A percentile compares a stretch with the other conserved stretches of the same genome.
Evolutionary conservation across 169 alveolate species (phyloP).

Genomic region (Babesia ovata): DNA sequence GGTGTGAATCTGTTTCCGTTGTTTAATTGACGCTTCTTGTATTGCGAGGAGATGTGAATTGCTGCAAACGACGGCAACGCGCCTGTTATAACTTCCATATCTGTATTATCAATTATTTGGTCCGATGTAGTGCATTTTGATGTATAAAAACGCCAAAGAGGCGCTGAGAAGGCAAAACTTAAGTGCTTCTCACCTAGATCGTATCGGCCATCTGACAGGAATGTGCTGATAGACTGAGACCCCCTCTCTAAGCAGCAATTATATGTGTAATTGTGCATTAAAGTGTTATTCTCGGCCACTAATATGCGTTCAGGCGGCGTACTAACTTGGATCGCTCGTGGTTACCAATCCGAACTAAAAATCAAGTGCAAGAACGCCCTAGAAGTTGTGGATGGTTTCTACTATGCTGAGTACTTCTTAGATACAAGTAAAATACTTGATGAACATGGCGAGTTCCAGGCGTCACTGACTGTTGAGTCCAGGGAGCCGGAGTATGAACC

Average conservation of each 20-base stretch:
- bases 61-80: too few relatives aligned
- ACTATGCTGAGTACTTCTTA: constrained; percentile 60
- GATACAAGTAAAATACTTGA: constrained; percentile 52
- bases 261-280: background rate
- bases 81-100: too few relatives aligned
- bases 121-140: too few relatives aligned
- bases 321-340: constrained; percentile 63
- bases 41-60: background rate
- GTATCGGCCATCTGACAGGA: too few relatives aligned
- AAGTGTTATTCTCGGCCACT: background rate
- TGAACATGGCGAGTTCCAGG: constrained; percentile 18
- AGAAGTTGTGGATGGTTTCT: constrained; percentile 67
- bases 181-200: too few relatives aligned
- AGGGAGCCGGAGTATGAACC: constrained; percentile 9
- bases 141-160: too few relatives aligned
- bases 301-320: constrained; percentile 28
- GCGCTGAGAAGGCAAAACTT: too few relatives aligned
- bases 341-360: constrained; percentile 21
- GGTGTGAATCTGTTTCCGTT: too few relatives aligned
- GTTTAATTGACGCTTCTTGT: background rate
- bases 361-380: constrained; percentile 51
- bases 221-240: too few relatives aligned
- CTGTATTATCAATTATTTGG: too few relatives aligned
- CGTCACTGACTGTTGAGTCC: background rate
- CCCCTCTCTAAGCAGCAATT: background rate